Base-by-base conservation (phyloP, 2,329 filamentous ascomycete genomes). In the Pyricularia grisea region DNA sequence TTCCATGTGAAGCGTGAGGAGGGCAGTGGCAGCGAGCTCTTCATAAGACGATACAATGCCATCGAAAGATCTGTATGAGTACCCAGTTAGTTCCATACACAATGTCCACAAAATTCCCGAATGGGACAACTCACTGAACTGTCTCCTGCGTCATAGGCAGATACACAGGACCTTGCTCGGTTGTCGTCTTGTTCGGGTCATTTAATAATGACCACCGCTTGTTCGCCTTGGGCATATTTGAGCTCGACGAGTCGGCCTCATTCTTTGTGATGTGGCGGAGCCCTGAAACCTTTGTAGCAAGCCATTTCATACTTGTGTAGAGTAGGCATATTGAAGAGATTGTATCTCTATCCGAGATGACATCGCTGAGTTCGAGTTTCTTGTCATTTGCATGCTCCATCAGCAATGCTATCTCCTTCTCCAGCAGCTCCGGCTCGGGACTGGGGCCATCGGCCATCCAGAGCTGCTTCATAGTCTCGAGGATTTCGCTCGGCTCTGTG, bases 221-320 rank as follows among this genome's bases (percentile, higher is more conserved):
- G 70, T 90, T 87, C 74, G 85, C 78, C 71, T 83, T 84, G 60
- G 58, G n/a, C 23, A 67, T 65, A 9, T 25, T 58, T 28, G 66
- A 30, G 20, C 84, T 80, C 72, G 88, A 85, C 36, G 88, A 88
- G 77, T 93, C 88, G 55, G 87, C 86, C 65, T 92, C 88, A 71
- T 90, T 88, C 68, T 86, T 84, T 25, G 92, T 94, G 74, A 97
- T 93, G 75, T 94, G 90, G 61, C 95, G 88, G 68, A 99, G 84
- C 69, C 92, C 85, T n/a, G 85, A 82, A 61, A 97, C 88, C 79
- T 94, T 95, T 73, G 90, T 90, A 25, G 92, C 89, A 50, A 99
- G 87, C 95, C 95, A 99, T 82, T 96, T 95, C 93, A 98, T 97
- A 81, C 94, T 97, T 67, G 94, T 97, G 78, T 97, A 96, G 50